Evolutionary conservation across 73 alveolate genomes (phyloP).

Genomic region (Paramecium bursaria): DNA sequence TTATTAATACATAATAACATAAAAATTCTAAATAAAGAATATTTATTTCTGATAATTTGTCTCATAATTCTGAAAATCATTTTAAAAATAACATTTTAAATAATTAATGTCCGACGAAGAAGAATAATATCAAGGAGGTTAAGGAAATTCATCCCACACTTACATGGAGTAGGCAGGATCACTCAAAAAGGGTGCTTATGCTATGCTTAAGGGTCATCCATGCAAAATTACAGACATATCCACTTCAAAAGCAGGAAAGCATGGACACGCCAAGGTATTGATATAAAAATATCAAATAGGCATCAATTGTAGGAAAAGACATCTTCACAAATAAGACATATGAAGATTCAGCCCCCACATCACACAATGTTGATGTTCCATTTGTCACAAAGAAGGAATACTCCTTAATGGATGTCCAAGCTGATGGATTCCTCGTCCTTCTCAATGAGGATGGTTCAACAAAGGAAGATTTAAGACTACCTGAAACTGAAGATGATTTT

Average conservation of each 20-base stretch:
- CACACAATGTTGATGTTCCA: slow-evolving; percentile 93
- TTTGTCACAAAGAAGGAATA: slow-evolving; percentile 85
- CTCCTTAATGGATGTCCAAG: slow-evolving; percentile 82
- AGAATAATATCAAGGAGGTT: slow-evolving; percentile 84
- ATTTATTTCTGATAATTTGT: too few species aligned
- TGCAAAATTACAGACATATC: slow-evolving; percentile 87
- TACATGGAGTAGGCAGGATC: slow-evolving; percentile 86
- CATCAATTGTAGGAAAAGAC: slow-evolving; percentile 91
- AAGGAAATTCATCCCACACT: slow-evolving; percentile 90
- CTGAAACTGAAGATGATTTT: slow-evolving; percentile 88
- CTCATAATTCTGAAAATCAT: neutral
- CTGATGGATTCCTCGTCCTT: slow-evolving; percentile 83
- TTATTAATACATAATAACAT: too few species aligned
- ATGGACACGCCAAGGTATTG: slow-evolving; percentile 89
- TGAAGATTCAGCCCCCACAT: slow-evolving; percentile 92
- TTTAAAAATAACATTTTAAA: slow-evolving; percentile 29
- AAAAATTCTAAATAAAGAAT: too few species aligned
- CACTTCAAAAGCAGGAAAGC: slow-evolving; percentile 94
- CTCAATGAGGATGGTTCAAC: slow-evolving; percentile 88
- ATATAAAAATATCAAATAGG: slow-evolving; percentile 43
- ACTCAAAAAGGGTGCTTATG: slow-evolving; percentile 85
- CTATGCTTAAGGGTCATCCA: slow-evolving; percentile 87
- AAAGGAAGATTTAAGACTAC: slow-evolving; percentile 91
- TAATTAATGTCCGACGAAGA: slow-evolving; percentile 74
- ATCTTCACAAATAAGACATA: slow-evolving; percentile 89